Conservation (phyloP, 1,139 yeast genomes). For the Candida tetrigidarum region DNA sequence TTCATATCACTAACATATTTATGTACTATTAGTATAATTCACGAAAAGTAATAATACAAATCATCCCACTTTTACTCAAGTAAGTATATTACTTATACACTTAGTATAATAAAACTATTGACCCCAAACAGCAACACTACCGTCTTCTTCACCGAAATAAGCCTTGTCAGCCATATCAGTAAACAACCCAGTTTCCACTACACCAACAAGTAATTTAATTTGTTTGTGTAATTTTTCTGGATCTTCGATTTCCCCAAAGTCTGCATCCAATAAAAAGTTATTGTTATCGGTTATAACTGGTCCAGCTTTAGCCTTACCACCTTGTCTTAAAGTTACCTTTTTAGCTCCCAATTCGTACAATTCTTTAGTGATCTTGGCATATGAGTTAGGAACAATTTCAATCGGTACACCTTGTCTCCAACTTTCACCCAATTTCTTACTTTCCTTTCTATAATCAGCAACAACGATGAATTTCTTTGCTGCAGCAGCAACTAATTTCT, state of each 20-base stretch:
- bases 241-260: slow-evolving; percentile 77
- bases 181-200: slow-evolving; percentile 96
- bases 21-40: slow-evolving; percentile 3
- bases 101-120: too few relatives aligned
- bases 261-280: slow-evolving; percentile 91
- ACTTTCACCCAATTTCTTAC: slow-evolving; percentile 64
- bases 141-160: slow-evolving; percentile 86
- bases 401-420: slow-evolving; percentile 97
- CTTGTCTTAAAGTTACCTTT: slow-evolving; percentile 73
- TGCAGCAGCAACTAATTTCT: slow-evolving; percentile 87
- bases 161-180: slow-evolving; percentile 72
- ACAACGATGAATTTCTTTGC: slow-evolving; percentile 81
- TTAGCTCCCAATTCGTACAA: slow-evolving; percentile 69
- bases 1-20: neutral
- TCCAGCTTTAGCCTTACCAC: slow-evolving; percentile 94
- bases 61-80: too few relatives aligned
- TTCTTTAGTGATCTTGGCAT: slow-evolving; percentile 72
- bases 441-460: slow-evolving; percentile 89
- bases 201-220: slow-evolving; percentile 85
- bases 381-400: slow-evolving; percentile 91
- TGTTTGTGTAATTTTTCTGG: slow-evolving; percentile 61
- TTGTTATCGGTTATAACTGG: slow-evolving; percentile 98
- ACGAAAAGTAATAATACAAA: neutral
- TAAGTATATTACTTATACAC: too few relatives aligned
- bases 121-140: slow-evolving; percentile 48